These are phyloP conservation scores for Umbilicaria muhlenbergii DNA, from an alignment of 495 filamentous ascomycete species.

Conservation along the genomic window DNA sequence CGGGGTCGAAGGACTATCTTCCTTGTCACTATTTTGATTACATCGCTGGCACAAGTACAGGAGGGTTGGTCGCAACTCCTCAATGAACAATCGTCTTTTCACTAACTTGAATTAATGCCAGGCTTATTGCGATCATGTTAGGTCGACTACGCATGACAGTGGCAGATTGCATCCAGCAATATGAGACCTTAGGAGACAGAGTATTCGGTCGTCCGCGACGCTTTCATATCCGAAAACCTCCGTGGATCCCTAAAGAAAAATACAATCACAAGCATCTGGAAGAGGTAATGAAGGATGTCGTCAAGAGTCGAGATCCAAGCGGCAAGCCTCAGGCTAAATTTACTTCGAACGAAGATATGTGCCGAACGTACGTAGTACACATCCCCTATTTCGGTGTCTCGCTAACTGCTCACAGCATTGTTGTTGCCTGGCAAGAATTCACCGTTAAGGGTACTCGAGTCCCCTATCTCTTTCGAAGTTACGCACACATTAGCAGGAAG, in stretches of 20 bases:
- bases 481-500: not conserved
- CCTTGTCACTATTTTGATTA: slow-evolving; percentile 28
- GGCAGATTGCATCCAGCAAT: slow-evolving; percentile 17
- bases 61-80: slow-evolving; percentile 14
- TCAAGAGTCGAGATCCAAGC: not conserved
- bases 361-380: slow-evolving; percentile 4
- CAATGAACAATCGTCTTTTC: not conserved
- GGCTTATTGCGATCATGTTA: slow-evolving; percentile 22
- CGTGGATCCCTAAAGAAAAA: slow-evolving; percentile 3
- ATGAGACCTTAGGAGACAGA: slow-evolving; percentile 15
- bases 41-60: slow-evolving; percentile 23
- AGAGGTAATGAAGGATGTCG: slow-evolving; percentile 2
- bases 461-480: slow-evolving; percentile 6
- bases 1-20: slow-evolving; percentile 1
- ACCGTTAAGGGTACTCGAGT: not conserved
- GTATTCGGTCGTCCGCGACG: slow-evolving; percentile 18
- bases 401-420: not conserved
- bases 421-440: slow-evolving; percentile 5
- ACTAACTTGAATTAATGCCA: slow-evolving; percentile 1
- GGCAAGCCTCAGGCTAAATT: not conserved
- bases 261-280: not conserved
- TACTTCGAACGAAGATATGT: not conserved
- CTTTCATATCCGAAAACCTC: slow-evolving; percentile 6
- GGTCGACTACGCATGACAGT: slow-evolving; percentile 19
- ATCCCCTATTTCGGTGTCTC: not conserved